Percentiles rank a stretch among this genome's conserved stretches.
Evolutionary conservation across 2,329 filamentous ascomycete genomes (phyloP).

Genomic region (Hypoxylon sp.): DNA sequence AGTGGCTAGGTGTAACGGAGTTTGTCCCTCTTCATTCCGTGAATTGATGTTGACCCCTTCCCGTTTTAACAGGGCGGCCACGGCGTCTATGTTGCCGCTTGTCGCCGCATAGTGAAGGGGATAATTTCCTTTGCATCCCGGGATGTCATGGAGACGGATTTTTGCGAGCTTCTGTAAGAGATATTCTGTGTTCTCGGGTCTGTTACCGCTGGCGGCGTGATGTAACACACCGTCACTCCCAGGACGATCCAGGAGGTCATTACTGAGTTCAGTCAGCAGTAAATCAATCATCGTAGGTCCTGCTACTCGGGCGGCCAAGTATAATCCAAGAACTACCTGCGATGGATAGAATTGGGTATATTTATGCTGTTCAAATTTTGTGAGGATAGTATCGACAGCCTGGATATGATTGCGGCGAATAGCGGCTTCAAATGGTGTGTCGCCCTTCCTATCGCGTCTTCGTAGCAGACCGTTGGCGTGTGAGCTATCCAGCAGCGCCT

Average conservation of each 20-base stretch:
- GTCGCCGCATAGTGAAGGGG: constrained; percentile 36
- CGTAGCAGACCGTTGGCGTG: constrained; percentile 19
- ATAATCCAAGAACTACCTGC: constrained; percentile 26
- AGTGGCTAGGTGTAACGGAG: constrained; percentile 27
- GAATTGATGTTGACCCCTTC: constrained; percentile 24
- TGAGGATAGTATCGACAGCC: constrained; percentile 35
- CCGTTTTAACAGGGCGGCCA: constrained; percentile 13
- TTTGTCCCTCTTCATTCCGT: constrained; percentile 26
- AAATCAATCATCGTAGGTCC: constrained; percentile 27
- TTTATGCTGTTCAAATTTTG: constrained; percentile 22
- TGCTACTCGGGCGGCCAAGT: constrained; percentile 25
- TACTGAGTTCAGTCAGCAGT: constrained; percentile 9
- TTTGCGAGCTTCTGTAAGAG: constrained; percentile 25
- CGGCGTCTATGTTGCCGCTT: constrained; percentile 36
- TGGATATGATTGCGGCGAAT: constrained; percentile 36
- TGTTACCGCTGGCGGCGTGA: constrained; percentile 33
- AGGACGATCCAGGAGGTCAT: constrained; percentile 12
- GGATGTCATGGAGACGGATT: constrained; percentile 25
- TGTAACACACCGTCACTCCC: constrained; percentile 24
- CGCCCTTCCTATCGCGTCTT: constrained; percentile 22
- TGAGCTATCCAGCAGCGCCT: constrained; percentile 31
- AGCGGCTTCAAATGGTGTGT: constrained; percentile 33
- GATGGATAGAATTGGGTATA: constrained; percentile 24
- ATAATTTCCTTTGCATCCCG: constrained; percentile 14
- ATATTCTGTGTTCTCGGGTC: constrained; percentile 31